Conservation (phyloP, 352 stramenopile genomes). For the Pythium oligandrum region DNA sequence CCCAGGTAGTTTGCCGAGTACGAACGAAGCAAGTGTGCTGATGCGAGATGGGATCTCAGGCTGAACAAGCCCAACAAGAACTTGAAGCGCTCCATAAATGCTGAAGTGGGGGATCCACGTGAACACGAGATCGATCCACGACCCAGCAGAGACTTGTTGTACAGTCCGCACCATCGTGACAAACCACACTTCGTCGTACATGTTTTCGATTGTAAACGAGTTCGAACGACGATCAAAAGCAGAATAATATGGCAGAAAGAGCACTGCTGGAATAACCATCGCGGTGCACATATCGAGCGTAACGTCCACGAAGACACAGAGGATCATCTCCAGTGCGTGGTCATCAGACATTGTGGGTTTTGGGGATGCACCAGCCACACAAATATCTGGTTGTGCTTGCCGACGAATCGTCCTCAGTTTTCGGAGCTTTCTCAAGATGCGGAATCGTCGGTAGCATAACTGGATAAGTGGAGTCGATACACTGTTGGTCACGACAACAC, state of each 20-base stretch:
- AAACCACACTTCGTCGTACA: slow-evolving; percentile 20
- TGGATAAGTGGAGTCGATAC: too few species aligned
- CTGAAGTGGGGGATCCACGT: slow-evolving; percentile 20
- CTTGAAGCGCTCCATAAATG: slow-evolving; percentile 15
- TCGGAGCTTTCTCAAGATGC: too few species aligned
- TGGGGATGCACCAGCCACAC: too few species aligned
- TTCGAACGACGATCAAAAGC: slow-evolving; percentile 7
- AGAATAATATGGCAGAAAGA: slow-evolving; percentile 8
- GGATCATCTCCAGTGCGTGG: slow-evolving; percentile 10
- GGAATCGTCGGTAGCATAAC: too few species aligned
- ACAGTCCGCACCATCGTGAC: slow-evolving; percentile 20
- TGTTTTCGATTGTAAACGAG: neutral
- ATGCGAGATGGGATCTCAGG: neutral
- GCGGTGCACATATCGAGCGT: slow-evolving; percentile 11
- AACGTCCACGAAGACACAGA: slow-evolving; percentile 14
- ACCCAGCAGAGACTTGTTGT: slow-evolving; percentile 17
- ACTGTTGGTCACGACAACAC: too few species aligned
- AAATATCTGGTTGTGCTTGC: too few species aligned
- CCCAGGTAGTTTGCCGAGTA: neutral
- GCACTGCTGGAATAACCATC: slow-evolving; percentile 13
- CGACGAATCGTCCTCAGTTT: too few species aligned
- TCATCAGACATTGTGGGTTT: neutral
- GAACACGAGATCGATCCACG: slow-evolving; percentile 13
- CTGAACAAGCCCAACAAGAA: slow-evolving; percentile 9
- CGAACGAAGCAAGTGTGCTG: neutral